Evolutionary conservation across 441 rosid species (phyloP), one percentile per base, ranked within the genome.

Genomic region (Dalechampia spathulata): DNA sequence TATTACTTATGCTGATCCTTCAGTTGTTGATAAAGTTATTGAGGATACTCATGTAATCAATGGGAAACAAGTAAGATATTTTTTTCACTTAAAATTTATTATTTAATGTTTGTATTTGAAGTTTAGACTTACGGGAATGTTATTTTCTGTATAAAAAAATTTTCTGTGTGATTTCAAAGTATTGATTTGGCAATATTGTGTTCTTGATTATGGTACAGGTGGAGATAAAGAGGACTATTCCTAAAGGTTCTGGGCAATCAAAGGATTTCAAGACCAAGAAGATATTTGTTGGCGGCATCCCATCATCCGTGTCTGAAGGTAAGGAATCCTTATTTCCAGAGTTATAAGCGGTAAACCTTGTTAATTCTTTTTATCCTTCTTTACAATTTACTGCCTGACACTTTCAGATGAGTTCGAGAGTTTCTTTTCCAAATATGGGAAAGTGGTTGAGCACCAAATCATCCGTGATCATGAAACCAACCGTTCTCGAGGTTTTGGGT

Each of bases 201-300:
- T n/a, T n/a, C n/a, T 21, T 55, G 37, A 11, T 23, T 8, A 23
- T 66, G 46, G 28, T 45, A 25, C 71, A 92, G 98, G 98, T 92
- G 60, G 96, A 88, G 82, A 86, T 88, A 53, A 92, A 92, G 62
- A 79, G 95, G 62, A 86, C 96, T 13, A 86, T 88, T 58, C 98
- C 95, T 1, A 88, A 83, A 76, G 96, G 91, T 40, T 78, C 87
- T 55, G 77, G 82, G 37, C 96, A 83, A 57, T 68, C 87, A 0
- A 86, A 78, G 70, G 95, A 81, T 64, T 70, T 88, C 47, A 88
- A 84, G 71, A 91, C 96, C 0, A 91, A 83, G 84, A 88, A 86
- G 77, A 86, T 88, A 51, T 91, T 91, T 64, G 83, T 91, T 55
- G 93, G 96, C 55, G 98, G 98, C 39, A 83, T 91, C 38, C 98